Conservation (phyloP, 192 early-diverging fungal species). For the Mortierella alpina region DNA sequence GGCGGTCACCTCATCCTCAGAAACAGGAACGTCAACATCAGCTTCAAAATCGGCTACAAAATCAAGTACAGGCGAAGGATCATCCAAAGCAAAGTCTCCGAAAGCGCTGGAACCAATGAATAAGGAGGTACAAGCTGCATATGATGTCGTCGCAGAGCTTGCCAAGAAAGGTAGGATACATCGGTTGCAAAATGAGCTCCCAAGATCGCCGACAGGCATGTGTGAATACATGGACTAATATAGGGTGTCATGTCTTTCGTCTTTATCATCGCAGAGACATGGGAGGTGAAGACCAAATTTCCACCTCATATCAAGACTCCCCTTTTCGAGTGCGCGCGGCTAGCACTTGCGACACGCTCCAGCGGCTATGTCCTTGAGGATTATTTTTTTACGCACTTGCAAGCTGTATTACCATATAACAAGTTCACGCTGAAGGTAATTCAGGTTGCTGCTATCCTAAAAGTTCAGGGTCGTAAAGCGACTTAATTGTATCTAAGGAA, state of each 20-base stretch:
- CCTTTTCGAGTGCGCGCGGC: slow-evolving; percentile 36
- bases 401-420: slow-evolving; percentile 63
- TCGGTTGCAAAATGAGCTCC: neutral
- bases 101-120: slow-evolving; percentile 42
- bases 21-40: neutral
- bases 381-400: slow-evolving; percentile 55
- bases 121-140: slow-evolving; percentile 37
- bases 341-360: slow-evolving; percentile 28
- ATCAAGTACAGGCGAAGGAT: neutral
- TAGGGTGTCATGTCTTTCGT: neutral
- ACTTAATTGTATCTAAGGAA: neutral
- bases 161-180: slow-evolving; percentile 38
- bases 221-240: neutral
- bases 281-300: slow-evolving; percentile 62
- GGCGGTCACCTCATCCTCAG: neutral
- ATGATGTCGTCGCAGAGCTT: slow-evolving; percentile 34
- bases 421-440: slow-evolving; percentile 61
- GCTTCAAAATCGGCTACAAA: neutral
- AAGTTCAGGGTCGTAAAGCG: neutral
- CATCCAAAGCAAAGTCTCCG: neutral
- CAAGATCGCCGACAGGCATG: neutral
- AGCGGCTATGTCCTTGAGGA: slow-evolving; percentile 58
- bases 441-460: neutral
- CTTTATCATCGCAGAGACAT: slow-evolving; percentile 51
- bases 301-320: slow-evolving; percentile 56